These are phyloP conservation scores for Isatis lusitanica DNA, from an alignment of 441 rosid species.

Conservation along the genomic window DNA sequence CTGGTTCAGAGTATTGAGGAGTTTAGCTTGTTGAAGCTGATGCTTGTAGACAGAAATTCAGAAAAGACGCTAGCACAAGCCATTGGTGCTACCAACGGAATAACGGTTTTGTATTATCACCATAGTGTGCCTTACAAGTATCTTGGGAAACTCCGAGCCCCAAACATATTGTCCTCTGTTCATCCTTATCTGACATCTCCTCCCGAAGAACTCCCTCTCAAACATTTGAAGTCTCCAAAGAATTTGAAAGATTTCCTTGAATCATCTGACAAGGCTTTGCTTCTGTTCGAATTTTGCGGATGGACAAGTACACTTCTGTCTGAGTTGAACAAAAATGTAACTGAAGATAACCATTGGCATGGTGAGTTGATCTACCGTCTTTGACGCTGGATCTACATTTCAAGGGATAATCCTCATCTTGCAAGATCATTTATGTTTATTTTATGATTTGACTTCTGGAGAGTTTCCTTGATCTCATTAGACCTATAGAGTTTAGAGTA, in stretches of 20 bases:
- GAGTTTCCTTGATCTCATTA: constrained; percentile 6
- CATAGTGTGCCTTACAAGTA: constrained; percentile 68
- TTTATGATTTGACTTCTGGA: not conserved
- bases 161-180: constrained; percentile 53
- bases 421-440: not conserved
- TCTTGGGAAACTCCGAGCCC: constrained; percentile 67
- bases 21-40: constrained; percentile 53
- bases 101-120: constrained; percentile 59
- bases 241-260: constrained; percentile 60
- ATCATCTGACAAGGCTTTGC: constrained; percentile 73
- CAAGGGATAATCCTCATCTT: not conserved
- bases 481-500: not conserved
- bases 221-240: constrained; percentile 42
- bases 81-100: constrained; percentile 56
- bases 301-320: constrained; percentile 60
- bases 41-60: constrained; percentile 55
- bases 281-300: constrained; percentile 83
- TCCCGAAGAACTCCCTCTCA: constrained; percentile 60
- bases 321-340: constrained; percentile 45
- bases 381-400: not conserved
- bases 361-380: constrained; percentile 37
- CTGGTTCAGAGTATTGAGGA: constrained; percentile 44
- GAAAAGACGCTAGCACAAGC: constrained; percentile 72
- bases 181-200: constrained; percentile 47
- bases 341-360: constrained; percentile 43